Percentiles rank a stretch among this genome's conserved stretches.
Evolutionary conservation across 2,329 filamentous ascomycete genomes (phyloP).

Genomic region (Ascochyta clinopodiicola): DNA sequence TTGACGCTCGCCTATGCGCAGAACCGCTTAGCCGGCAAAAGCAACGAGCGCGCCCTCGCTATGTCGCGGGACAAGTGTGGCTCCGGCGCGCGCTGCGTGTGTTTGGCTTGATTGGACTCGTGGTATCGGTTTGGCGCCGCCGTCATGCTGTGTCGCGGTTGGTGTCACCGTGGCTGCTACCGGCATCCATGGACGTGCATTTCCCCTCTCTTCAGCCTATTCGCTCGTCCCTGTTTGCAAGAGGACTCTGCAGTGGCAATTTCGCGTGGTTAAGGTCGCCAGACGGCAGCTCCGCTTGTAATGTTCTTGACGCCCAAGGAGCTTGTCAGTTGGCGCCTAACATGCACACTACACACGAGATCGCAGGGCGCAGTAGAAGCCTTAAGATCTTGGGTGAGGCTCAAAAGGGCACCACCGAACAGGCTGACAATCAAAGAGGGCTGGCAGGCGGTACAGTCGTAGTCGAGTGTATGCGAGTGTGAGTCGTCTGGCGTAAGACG

Average conservation of each 20-base stretch:
- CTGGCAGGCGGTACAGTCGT: constrained; percentile 1
- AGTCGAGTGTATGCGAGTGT: constrained; percentile 9
- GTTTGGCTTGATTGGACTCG: constrained; percentile 26
- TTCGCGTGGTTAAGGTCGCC: constrained; percentile 12
- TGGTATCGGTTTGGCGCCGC: constrained; percentile 41
- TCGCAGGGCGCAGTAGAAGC: constrained; percentile 16
- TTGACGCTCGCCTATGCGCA: constrained; percentile 13
- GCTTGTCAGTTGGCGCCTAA: constrained; percentile 36
- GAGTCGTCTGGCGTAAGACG: constrained; percentile 18
- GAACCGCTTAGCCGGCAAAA: constrained; percentile 4
- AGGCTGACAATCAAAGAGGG: constrained; percentile 19
- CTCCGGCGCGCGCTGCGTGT: constrained; percentile 1
- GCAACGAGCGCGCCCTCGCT: constrained; percentile 20
- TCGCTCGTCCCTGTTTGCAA: background rate
- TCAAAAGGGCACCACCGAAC: constrained; percentile 26
- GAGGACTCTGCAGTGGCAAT: constrained; percentile 2
- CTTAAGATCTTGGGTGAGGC: constrained; percentile 17
- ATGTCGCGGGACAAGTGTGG: constrained; percentile 19
- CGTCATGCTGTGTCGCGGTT: constrained; percentile 42
- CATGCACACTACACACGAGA: constrained; percentile 14
- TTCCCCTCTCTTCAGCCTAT: constrained; percentile 15
- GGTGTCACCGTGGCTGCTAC: constrained; percentile 40
- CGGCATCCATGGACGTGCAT: constrained; percentile 33
- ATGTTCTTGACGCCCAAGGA: constrained; percentile 41
- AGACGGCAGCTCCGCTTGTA: constrained; percentile 14